Conservation (phyloP, 2,329 filamentous ascomycete species). For the Colletotrichum eleusines region DNA sequence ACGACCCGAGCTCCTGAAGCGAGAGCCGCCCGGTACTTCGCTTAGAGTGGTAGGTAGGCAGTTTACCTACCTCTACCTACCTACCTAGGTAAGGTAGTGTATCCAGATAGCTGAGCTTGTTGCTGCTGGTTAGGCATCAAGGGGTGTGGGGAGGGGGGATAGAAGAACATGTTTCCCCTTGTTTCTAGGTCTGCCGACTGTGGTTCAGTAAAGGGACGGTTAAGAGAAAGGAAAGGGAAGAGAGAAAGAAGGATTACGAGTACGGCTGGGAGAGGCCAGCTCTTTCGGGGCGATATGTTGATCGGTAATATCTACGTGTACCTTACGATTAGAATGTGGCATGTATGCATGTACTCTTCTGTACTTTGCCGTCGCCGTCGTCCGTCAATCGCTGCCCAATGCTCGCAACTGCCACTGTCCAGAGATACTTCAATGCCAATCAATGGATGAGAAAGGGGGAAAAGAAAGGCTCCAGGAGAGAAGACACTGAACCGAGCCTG, state of each 20-base stretch:
- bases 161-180: background rate
- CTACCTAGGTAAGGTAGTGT: too few relatives aligned
- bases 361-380: background rate
- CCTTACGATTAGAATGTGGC: too few relatives aligned
- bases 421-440: slow-evolving; percentile 20
- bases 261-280: background rate
- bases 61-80: too few relatives aligned
- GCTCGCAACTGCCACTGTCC: background rate
- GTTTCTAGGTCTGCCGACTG: background rate
- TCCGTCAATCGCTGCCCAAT: slow-evolving; percentile 11
- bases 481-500: background rate
- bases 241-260: background rate
- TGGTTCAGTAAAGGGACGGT: background rate
- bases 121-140: too few relatives aligned
- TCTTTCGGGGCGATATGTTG: too few relatives aligned
- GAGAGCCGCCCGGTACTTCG: background rate
- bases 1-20: slow-evolving; percentile 35
- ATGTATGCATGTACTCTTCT: too few relatives aligned
- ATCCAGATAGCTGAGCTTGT: too few relatives aligned
- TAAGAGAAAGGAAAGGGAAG: background rate
- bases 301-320: too few relatives aligned
- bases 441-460: background rate
- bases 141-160: too few relatives aligned
- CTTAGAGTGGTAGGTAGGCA: background rate
- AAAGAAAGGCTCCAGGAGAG: background rate